Evolutionary conservation across 495 filamentous ascomycete species (phyloP).

Genomic region (Trichodelitschia bisporula): DNA sequence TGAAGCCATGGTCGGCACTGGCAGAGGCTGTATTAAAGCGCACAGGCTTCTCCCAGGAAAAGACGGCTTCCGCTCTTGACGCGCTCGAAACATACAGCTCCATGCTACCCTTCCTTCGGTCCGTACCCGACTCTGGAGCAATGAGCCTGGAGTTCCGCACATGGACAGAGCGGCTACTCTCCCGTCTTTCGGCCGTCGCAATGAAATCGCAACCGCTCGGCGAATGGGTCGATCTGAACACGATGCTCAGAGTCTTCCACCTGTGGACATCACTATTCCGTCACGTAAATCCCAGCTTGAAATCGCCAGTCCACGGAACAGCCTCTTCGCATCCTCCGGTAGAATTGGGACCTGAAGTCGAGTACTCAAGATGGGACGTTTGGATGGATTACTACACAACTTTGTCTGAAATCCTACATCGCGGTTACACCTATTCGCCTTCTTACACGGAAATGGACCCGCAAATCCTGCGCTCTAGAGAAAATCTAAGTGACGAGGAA

Average conservation of each 20-base stretch:
- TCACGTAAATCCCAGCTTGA: too few species aligned
- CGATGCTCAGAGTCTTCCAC: conserved; percentile 30
- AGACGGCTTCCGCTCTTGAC: conserved; percentile 24
- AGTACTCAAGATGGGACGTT: conserved; percentile 29
- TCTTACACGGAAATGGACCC: conserved; percentile 1
- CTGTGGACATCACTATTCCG: conserved; percentile 38
- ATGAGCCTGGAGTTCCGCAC: conserved; percentile 26
- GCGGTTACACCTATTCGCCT: conserved; percentile 18
- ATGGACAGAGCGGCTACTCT: conserved; percentile 59
- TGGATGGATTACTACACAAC: conserved; percentile 66
- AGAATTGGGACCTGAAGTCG: conserved; percentile 5
- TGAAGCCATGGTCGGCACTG: conserved; percentile 4
- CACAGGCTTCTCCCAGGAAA: conserved; percentile 33
- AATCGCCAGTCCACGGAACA: conserved; percentile 6
- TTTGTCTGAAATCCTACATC: conserved; percentile 37
- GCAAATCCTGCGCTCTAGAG: neutral
- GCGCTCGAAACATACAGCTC: conserved; percentile 39
- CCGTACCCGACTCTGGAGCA: too few species aligned
- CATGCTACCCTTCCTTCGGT: conserved; percentile 30
- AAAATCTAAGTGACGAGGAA: conserved; percentile 4
- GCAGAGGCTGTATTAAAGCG: conserved; percentile 3
- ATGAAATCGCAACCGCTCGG: conserved; percentile 23
- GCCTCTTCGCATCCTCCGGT: conserved; percentile 7
- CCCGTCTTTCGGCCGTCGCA: conserved; percentile 41
- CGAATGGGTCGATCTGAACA: conserved; percentile 17